phyloP scores from a whole-genome alignment of 352 stramenopile species.

The Phytophthora kernoviae region DNA sequence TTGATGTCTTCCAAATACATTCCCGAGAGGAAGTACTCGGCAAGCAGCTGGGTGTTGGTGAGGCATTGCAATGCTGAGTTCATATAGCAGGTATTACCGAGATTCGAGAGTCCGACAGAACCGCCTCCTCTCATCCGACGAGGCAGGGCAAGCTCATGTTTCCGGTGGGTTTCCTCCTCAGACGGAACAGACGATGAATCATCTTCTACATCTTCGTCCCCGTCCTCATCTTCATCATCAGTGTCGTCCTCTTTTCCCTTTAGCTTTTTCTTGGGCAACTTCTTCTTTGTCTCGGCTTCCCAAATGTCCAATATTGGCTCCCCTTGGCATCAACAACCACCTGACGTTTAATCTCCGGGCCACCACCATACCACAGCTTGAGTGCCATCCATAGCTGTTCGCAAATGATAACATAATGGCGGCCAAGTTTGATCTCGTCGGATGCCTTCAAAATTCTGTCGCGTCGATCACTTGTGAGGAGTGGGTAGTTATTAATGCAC shows the following conservation, averaged over 20 bases:
- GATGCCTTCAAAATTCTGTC: slow-evolving; percentile 71
- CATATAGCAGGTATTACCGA: slow-evolving; percentile 97
- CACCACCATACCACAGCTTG: slow-evolving; percentile 92
- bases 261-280: slow-evolving; percentile 48
- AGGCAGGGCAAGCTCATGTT: slow-evolving; percentile 63
- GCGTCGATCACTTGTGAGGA: slow-evolving; percentile 73
- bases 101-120: slow-evolving; percentile 85
- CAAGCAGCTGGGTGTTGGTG: slow-evolving; percentile 94
- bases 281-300: slow-evolving; percentile 70
- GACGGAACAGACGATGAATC: slow-evolving; percentile 43
- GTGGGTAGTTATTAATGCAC: slow-evolving; percentile 81
- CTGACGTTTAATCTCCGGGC: slow-evolving; percentile 84
- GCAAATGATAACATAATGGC: slow-evolving; percentile 88
- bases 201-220: slow-evolving; percentile 35
- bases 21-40: slow-evolving; percentile 96
- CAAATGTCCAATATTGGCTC: slow-evolving; percentile 80
- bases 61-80: slow-evolving; percentile 95
- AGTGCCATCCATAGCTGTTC: slow-evolving; percentile 90
- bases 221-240: slow-evolving; percentile 49
- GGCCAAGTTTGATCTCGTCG: slow-evolving; percentile 79
- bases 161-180: slow-evolving; percentile 61
- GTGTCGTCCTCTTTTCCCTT: slow-evolving; percentile 33
- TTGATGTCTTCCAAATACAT: slow-evolving; percentile 96
- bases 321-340: slow-evolving; percentile 74
- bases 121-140: slow-evolving; percentile 79